Percentiles rank a stretch among this genome's conserved stretches.
Evolutionary conservation across 768 basidiomycete species (phyloP).

Genomic region (Collybia mongolica): DNA sequence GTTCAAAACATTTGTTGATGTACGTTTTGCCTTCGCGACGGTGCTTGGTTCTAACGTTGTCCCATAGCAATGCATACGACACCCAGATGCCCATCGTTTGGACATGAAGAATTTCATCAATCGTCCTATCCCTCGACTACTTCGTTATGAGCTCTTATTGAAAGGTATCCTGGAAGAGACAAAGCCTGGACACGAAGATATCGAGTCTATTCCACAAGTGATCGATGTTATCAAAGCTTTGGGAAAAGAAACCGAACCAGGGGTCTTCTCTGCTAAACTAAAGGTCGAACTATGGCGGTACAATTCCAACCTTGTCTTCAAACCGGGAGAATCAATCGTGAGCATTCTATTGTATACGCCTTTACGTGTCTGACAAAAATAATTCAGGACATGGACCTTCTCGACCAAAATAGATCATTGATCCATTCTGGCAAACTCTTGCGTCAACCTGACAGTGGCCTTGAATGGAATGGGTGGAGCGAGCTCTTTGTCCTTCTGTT

Average conservation of each 20-base stretch:
- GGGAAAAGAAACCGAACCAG: slow-evolving; percentile 85
- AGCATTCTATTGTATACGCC: slow-evolving; percentile 13
- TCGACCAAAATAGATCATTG: slow-evolving; percentile 79
- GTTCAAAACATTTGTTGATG: slow-evolving; percentile 84
- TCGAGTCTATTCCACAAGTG: slow-evolving; percentile 78
- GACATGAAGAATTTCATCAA: slow-evolving; percentile 95
- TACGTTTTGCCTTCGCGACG: slow-evolving; percentile 20
- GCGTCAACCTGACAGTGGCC: slow-evolving; percentile 85
- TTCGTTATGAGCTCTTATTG: slow-evolving; percentile 86
- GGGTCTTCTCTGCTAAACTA: slow-evolving; percentile 79
- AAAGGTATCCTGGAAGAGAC: slow-evolving; percentile 79
- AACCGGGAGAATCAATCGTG: slow-evolving; percentile 70
- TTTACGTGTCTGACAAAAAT: neutral
- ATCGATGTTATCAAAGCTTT: slow-evolving; percentile 85
- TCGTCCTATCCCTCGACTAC: slow-evolving; percentile 84
- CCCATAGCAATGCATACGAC: slow-evolving; percentile 47
- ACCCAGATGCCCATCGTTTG: slow-evolving; percentile 75
- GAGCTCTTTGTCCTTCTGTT: slow-evolving; percentile 90
- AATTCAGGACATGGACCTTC: slow-evolving; percentile 79
- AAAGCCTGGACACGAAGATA: slow-evolving; percentile 74
- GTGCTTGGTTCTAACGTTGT: slow-evolving; percentile 13
- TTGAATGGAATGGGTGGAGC: slow-evolving; percentile 88
- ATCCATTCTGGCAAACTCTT: slow-evolving; percentile 82
- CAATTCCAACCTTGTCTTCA: slow-evolving; percentile 77
- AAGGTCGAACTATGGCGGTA: slow-evolving; percentile 91